phyloP scores from a whole-genome alignment of 2,329 filamentous ascomycete genomes.

The Colletotrichum paranaense region DNA sequence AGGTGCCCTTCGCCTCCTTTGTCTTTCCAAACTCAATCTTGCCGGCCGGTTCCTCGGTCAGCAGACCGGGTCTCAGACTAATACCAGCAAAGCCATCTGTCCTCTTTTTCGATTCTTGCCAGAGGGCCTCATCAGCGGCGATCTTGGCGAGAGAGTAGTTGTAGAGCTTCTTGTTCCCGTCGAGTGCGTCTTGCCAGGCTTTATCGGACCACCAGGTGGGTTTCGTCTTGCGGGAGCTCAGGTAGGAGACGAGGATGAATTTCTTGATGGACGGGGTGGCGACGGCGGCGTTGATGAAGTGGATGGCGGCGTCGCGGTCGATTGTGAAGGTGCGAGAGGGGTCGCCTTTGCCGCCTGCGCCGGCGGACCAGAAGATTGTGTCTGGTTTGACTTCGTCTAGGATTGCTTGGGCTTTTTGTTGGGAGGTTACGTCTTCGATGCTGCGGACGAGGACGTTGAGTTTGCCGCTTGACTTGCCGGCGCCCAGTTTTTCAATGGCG shows the following conservation, averaged over 20 bases:
- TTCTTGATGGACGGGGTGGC: conserved; percentile 64
- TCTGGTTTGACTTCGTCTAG: conserved; percentile 71
- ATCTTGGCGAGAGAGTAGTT: conserved; percentile 71
- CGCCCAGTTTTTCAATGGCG: conserved; percentile 71
- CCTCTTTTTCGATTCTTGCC: conserved; percentile 56
- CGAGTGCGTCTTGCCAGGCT: conserved; percentile 59
- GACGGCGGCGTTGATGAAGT: conserved; percentile 71
- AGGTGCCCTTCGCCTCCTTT: conserved; percentile 48
- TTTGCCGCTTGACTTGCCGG: conserved; percentile 63
- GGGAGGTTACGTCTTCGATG: conserved; percentile 75
- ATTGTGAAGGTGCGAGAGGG: conserved; percentile 64
- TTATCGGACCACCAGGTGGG: conserved; percentile 68
- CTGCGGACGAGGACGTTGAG: conserved; percentile 77
- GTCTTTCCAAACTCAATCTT: conserved; percentile 61
- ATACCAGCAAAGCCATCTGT: conserved; percentile 57
- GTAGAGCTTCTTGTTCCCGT: conserved; percentile 57
- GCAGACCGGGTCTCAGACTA: conserved; percentile 62
- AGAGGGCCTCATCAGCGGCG: conserved; percentile 67
- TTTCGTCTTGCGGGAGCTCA: conserved; percentile 61
- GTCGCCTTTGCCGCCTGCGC: conserved; percentile 70
- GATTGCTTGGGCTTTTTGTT: conserved; percentile 70
- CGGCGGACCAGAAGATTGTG: conserved; percentile 77
- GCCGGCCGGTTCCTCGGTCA: conserved; percentile 62
- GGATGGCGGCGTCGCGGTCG: conserved; percentile 72
- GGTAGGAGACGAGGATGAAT: conserved; percentile 74